Base-by-base conservation (phyloP, 2,329 filamentous ascomycete genomes). In the Phialemoniopsis sp. region DNA sequence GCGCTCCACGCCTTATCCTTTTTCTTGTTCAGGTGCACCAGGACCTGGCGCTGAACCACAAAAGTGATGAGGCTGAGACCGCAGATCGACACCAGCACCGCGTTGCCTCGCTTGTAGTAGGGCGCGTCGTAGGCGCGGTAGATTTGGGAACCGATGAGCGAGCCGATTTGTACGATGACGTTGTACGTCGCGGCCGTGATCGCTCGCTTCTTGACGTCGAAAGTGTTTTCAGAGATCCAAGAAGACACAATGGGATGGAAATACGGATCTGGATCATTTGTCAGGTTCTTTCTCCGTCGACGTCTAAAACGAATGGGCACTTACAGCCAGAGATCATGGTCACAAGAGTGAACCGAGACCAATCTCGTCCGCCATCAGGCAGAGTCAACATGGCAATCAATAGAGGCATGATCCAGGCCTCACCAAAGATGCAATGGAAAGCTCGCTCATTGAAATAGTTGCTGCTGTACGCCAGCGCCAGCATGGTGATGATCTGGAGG, bases 101-200 rank as follows among this genome's bases (percentile, higher is more conserved):
- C 73, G 57, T 82, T 82, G 8, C 78, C 78, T 4, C 51, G 66
- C 42, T 74, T 71, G 52, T 80, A 82, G 48, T 73, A 72, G 0
- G 77, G 76, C 6, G 64, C 63, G 40, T 81, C 78, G 40, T 68
- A 63, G 2, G 53, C 50, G 14, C 71, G 64, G 46, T 78, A 78
- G 41, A 77, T 72, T 46, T 78, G 64, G 32, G 53, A 59, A 13
- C 63, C 58, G 21, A 64, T 55, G 9, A 72, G 54, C 13, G 62
- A 65, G 29, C 67, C 68, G 15, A 71, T 52, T 43, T 72, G 68
- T 0, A 71, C 66, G 18, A 70, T 63, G 1, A 72, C 65, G 44
- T 70, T 72, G 51, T 71, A 72, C 1, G 66, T 68, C 0, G 68
- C 67, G 1, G 69, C 68, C 1, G 69, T 62, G 19, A 73, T 60